Base-by-base conservation (phyloP, 2,329 filamentous ascomycete species). In the Sporothrix brasiliensis region DNA sequence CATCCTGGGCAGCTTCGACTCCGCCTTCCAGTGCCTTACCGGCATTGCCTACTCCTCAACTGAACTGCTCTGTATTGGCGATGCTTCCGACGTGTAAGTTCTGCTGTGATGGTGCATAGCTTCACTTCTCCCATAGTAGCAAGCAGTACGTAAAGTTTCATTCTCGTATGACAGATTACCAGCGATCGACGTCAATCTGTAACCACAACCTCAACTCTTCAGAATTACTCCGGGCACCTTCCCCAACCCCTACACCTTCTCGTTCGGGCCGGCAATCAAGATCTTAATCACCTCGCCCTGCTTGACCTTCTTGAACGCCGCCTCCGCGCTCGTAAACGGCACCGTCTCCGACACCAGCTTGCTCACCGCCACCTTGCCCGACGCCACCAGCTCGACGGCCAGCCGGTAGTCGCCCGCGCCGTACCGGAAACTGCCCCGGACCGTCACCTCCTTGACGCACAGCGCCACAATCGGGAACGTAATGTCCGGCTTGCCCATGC, bases 381-480 rank as follows among this genome's bases (percentile, higher is more conserved):
- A 85, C 9, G 86, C 85, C 1, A 97, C 88, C 72, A 98, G 84
- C 73, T 92, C 88, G 60, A 97, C 85, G 4, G 93, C 93, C 7
- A 94, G 87, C 78, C 89, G 87, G 81, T 97, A 98, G 80, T 97
- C 94, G 24, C 94, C 94, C 69, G 88, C 87, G 3, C 90, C 90
- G 80, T 98, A 98, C 52, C 94, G 88, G 85, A 98, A 98, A 73
- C 90, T 94, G 27, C 94, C 94, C 78, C 91, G 92, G 61, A 92
- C 86, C 13, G 90, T 96, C 67, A 97, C 84, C 83, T 98, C 94
- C 83, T 97, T 97, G 67, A 89, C 86, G 79, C 93, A 96, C 77
- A 96, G 85, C 5, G 92, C 91, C 87, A 94, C 92, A 79, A 98
- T 97, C 67, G 94, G 94, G 83, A 97, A 97, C 10, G 81, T 91